These are phyloP conservation scores for Eucalyptus melliodora DNA, from an alignment of 345 rosid species.

Conservation along the genomic window DNA sequence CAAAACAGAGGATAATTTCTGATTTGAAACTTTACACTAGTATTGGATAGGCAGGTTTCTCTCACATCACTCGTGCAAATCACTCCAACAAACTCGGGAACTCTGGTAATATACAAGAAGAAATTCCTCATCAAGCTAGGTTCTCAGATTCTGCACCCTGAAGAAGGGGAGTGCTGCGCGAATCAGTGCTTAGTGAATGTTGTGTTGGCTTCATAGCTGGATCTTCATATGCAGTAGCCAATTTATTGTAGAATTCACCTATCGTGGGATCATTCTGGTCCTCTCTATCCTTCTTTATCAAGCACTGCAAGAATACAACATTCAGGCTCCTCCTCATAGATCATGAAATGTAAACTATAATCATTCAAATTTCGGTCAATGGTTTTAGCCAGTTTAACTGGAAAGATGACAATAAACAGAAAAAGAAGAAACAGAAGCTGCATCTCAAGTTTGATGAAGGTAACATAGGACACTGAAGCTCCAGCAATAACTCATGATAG, in stretches of 20 bases:
- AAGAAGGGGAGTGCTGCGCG: slow-evolving; percentile 37
- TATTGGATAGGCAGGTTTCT: neutral
- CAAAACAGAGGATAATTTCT: neutral
- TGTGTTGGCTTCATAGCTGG: slow-evolving; percentile 45
- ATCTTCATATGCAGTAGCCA: slow-evolving; percentile 55
- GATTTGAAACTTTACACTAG: neutral
- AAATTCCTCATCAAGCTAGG: neutral
- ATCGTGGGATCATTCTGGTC: slow-evolving; percentile 48
- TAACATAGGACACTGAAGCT: neutral
- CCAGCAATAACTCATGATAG: neutral
- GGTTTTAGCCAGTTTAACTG: neutral
- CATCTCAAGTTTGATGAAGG: neutral
- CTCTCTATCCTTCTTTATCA: slow-evolving; percentile 60
- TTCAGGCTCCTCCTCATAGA: neutral
- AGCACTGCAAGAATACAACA: slow-evolving; percentile 40
- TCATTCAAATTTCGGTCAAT: neutral
- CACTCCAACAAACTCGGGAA: neutral
- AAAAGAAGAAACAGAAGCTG: neutral
- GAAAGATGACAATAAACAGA: neutral
- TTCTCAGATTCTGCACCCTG: slow-evolving; percentile 9
- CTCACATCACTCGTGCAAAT: neutral
- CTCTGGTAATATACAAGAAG: neutral
- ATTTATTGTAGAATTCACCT: slow-evolving; percentile 41
- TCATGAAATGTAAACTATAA: neutral
- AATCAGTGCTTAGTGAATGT: slow-evolving; percentile 21